Evolutionary conservation across 2,329 filamentous ascomycete genomes (phyloP).

Genomic region (Aspergillus unguis): DNA sequence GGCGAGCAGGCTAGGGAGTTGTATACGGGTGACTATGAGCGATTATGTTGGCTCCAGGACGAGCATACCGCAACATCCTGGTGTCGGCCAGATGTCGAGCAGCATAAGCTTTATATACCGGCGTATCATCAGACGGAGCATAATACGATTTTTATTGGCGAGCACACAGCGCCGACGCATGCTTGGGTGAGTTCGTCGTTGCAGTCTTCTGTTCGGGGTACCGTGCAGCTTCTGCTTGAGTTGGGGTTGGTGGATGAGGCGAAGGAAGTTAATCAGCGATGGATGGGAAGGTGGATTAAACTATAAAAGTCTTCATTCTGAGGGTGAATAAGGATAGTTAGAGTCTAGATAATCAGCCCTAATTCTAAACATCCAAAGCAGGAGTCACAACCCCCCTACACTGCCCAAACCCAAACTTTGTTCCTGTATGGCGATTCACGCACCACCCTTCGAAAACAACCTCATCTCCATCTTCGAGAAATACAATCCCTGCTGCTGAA

Average conservation of each 20-base stretch:
- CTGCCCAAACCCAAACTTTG: constrained; percentile 14
- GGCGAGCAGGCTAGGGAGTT: constrained; percentile 24
- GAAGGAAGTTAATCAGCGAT: constrained; percentile 59
- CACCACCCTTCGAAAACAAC: constrained; percentile 18
- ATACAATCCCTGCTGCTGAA: constrained; percentile 4
- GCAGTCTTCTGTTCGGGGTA: constrained; percentile 30
- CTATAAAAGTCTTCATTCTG: not conserved
- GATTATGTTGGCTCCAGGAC: constrained; percentile 35
- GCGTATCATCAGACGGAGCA: constrained; percentile 33
- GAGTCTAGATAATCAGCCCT: too few species aligned
- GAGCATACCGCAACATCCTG: constrained; percentile 29
- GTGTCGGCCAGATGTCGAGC: constrained; percentile 29
- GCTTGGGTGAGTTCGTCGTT: constrained; percentile 33
- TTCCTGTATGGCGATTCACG: constrained; percentile 8
- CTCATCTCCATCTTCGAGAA: constrained; percentile 16
- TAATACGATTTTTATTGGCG: constrained; percentile 36
- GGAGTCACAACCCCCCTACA: constrained; percentile 11
- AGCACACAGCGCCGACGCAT: constrained; percentile 36
- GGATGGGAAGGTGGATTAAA: constrained; percentile 66
- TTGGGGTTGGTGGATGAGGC: constrained; percentile 67
- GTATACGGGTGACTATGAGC: constrained; percentile 33
- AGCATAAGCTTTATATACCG: constrained; percentile 35
- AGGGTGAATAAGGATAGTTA: too few species aligned
- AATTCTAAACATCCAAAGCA: constrained; percentile 4
- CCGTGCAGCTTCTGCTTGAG: constrained; percentile 39